A percentile compares a stretch with the other conserved stretches of the same genome.
phyloP scores from a whole-genome alignment of 768 basidiomycete genomes.

The Lactarius tabidus region DNA sequence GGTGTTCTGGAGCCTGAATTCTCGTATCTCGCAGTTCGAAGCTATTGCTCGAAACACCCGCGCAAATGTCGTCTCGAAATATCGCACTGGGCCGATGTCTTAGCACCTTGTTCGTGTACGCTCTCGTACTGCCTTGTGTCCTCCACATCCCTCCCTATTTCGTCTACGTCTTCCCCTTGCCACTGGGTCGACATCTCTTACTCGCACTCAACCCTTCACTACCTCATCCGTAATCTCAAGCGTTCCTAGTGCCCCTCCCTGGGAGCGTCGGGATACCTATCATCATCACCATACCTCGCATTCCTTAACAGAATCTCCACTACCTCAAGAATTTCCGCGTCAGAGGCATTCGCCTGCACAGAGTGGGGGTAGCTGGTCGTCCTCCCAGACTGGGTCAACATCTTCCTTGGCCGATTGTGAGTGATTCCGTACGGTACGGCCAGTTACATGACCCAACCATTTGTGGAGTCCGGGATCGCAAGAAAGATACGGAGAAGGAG shows the following conservation, averaged over 20 bases:
- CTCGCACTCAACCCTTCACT: too few relatives aligned
- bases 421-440: constrained; percentile 3
- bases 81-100: too few relatives aligned
- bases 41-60: too few relatives aligned
- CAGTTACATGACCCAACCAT: background rate
- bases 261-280: constrained; percentile 22
- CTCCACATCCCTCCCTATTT: too few relatives aligned
- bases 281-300: constrained; percentile 27
- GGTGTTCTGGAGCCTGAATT: too few relatives aligned
- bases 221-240: background rate
- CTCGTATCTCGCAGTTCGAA: too few relatives aligned
- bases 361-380: constrained; percentile 19
- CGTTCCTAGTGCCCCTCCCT: constrained; percentile 14
- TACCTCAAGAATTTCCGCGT: constrained; percentile 22
- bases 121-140: too few relatives aligned
- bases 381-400: constrained; percentile 19
- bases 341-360: constrained; percentile 14
- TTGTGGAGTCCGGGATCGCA: constrained; percentile 30
- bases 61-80: too few relatives aligned
- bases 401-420: constrained; percentile 25
- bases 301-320: constrained; percentile 22
- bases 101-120: too few relatives aligned
- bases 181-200: too few relatives aligned
- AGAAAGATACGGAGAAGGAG: constrained; percentile 31
- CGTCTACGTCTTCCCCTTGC: too few relatives aligned